Percentiles rank a stretch among this genome's conserved stretches.
phyloP scores from a whole-genome alignment of 495 filamentous ascomycete species.

The Penicillium samsonianum region DNA sequence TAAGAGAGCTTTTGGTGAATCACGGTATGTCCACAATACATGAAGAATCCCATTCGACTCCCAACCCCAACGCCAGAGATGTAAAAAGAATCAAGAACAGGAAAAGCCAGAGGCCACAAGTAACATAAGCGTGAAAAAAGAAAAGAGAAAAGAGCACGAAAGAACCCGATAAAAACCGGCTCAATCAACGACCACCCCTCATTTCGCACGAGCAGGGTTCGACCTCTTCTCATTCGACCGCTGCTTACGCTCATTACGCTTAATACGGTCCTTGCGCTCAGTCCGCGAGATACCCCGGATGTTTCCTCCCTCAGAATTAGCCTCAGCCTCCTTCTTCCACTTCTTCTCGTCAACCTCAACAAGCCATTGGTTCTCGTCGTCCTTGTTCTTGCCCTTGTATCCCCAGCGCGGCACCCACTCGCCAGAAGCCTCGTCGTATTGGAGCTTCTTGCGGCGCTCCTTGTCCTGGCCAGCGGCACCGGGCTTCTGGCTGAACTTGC shows the following conservation, averaged over 20 bases:
- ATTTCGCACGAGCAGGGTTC: conserved; percentile 25
- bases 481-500: conserved; percentile 46
- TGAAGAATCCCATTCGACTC: conserved; percentile 26
- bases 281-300: conserved; percentile 62
- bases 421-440: conserved; percentile 79
- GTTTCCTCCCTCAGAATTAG: conserved; percentile 59
- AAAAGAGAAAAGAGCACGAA: conserved; percentile 5
- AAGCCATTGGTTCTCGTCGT: conserved; percentile 74
- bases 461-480: conserved; percentile 47
- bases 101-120: conserved; percentile 4
- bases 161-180: neutral
- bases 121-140: conserved; percentile 8
- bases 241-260: conserved; percentile 69
- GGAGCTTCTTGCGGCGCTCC: conserved; percentile 74
- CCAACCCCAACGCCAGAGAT: conserved; percentile 34
- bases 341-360: conserved; percentile 85
- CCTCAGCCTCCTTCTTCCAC: conserved; percentile 62
- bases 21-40: conserved; percentile 15
- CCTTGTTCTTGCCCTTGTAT: conserved; percentile 90
- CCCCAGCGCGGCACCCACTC: conserved; percentile 95
- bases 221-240: conserved; percentile 64
- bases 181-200: conserved; percentile 36
- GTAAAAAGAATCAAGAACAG: conserved; percentile 16
- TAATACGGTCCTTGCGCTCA: conserved; percentile 64
- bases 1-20: conserved; percentile 31